A percentile compares a stretch with the other conserved stretches of the same genome.
Conservation (phyloP, 2,329 filamentous ascomycete genomes). For the Onygena corvina region DNA sequence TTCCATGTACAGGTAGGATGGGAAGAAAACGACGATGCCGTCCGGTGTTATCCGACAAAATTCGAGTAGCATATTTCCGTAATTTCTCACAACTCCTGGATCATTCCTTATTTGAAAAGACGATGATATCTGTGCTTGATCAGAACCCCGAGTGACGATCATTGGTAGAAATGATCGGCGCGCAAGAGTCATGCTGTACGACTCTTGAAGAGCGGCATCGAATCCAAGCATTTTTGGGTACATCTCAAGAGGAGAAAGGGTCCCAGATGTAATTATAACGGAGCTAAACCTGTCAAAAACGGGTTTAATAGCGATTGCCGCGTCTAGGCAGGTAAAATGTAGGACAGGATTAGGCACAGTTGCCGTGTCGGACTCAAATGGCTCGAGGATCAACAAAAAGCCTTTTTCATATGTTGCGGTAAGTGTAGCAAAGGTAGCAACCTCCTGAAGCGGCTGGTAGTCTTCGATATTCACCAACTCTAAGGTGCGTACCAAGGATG, state of each 20-base stretch:
- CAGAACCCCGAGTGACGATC: conserved; percentile 90
- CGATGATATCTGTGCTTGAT: conserved; percentile 85
- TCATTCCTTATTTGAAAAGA: conserved; percentile 94
- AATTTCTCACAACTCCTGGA: conserved; percentile 91
- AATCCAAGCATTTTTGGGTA: conserved; percentile 98
- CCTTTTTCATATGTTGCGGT: conserved; percentile 95
- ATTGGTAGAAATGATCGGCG: conserved; percentile 92
- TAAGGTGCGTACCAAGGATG: conserved; percentile 84
- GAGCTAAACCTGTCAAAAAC: conserved; percentile 97
- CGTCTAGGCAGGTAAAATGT: conserved; percentile 92
- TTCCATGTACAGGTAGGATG: conserved; percentile 98
- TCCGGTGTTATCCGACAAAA: conserved; percentile 94
- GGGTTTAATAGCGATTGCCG: conserved; percentile 93
- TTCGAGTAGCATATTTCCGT: conserved; percentile 82
- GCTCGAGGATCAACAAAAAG: conserved; percentile 91
- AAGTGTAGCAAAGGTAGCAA: conserved; percentile 91
- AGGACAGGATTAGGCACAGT: conserved; percentile 94
- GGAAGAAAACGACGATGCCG: conserved; percentile 98
- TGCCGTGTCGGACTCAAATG: conserved; percentile 87
- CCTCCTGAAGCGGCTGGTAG: conserved; percentile 91
- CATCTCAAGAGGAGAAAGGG: conserved; percentile 94
- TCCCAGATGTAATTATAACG: conserved; percentile 96
- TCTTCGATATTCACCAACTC: conserved; percentile 97
- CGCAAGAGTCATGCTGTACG: conserved; percentile 92
- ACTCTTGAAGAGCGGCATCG: conserved; percentile 83